Conservation (phyloP, 306 rosid genomes). For the Bauhinia variegata region DNA sequence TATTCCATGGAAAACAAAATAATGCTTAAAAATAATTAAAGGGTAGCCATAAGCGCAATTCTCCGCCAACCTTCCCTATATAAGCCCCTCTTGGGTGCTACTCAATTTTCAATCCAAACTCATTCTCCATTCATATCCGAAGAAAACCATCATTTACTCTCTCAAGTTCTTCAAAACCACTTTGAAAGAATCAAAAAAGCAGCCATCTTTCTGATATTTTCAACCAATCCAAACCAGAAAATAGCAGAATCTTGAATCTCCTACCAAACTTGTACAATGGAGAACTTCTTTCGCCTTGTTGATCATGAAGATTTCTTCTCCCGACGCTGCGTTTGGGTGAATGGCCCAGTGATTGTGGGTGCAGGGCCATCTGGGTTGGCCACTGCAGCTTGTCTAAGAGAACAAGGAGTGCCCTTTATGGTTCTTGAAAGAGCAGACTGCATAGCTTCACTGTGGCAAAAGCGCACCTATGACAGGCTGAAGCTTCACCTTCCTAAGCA, state of each 20-base stretch:
- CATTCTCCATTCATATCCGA: constrained; percentile 24
- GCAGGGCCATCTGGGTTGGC: constrained; percentile 97
- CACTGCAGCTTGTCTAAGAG: constrained; percentile 85
- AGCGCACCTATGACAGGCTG: constrained; percentile 76
- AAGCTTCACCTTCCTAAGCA: constrained; percentile 96
- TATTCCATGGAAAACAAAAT: constrained; percentile 32
- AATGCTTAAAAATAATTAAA: neutral
- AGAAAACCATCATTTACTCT: neutral
- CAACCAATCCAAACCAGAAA: neutral
- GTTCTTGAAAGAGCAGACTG: constrained; percentile 80
- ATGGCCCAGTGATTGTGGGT: constrained; percentile 87
- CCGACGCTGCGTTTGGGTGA: constrained; percentile 71
- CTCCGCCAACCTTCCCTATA: constrained; percentile 58
- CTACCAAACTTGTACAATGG: constrained; percentile 48
- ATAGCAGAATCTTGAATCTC: neutral
- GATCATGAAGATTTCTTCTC: constrained; percentile 58
- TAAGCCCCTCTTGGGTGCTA: constrained; percentile 41
- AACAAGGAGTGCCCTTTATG: constrained; percentile 82
- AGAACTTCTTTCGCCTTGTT: constrained; percentile 57
- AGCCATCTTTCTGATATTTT: neutral
- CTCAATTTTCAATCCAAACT: constrained; percentile 57
- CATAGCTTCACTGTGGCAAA: constrained; percentile 95
- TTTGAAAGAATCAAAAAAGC: constrained; percentile 10
- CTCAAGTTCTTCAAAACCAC: constrained; percentile 14
- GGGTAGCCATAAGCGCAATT: constrained; percentile 4